These are phyloP conservation scores for Zasmidium angulare DNA, from an alignment of 2,329 filamentous ascomycete species.

Conservation along the genomic window DNA sequence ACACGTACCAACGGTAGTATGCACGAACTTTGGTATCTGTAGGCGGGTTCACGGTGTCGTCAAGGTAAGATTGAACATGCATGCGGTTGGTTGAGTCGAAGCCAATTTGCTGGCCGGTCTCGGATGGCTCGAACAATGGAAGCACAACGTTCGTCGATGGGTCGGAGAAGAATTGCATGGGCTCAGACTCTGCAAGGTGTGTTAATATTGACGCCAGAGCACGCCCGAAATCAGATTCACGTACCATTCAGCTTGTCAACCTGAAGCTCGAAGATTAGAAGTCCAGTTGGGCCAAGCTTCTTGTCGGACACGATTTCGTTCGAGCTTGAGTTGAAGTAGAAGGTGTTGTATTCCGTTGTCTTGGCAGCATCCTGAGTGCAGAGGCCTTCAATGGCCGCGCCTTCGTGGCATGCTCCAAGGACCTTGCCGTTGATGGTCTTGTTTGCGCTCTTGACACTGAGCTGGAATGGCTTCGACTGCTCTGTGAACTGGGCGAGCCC, in stretches of 20 bases:
- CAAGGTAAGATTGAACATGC: conserved; percentile 41
- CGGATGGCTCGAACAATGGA: conserved; percentile 41
- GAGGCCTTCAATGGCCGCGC: conserved; percentile 50
- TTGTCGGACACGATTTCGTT: conserved; percentile 16
- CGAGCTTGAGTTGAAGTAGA: conserved; percentile 24
- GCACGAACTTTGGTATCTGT: conserved; percentile 24
- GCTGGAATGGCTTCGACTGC: conserved; percentile 45
- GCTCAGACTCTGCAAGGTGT: conserved; percentile 12
- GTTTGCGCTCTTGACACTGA: conserved; percentile 39
- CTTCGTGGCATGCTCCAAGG: conserved; percentile 48
- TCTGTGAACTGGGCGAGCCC: conserved; percentile 33
- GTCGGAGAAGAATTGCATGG: conserved; percentile 38
- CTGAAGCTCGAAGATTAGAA: conserved; percentile 28
- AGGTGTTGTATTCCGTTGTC: conserved; percentile 12
- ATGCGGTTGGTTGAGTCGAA: conserved; percentile 43
- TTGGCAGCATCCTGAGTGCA: conserved; percentile 33
- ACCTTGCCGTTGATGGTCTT: conserved; percentile 32
- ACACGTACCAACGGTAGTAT: conserved; percentile 48
- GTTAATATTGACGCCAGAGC: neutral
- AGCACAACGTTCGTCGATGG: conserved; percentile 43
- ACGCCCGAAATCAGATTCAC: conserved; percentile 9
- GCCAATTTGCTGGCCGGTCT: conserved; percentile 32
- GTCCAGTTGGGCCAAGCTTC: conserved; percentile 37
- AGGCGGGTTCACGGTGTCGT: conserved; percentile 41
- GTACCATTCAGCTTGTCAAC: conserved; percentile 30